Evolutionary conservation across 257 asterid species (phyloP).

Genomic region (Gentiana straminea): DNA sequence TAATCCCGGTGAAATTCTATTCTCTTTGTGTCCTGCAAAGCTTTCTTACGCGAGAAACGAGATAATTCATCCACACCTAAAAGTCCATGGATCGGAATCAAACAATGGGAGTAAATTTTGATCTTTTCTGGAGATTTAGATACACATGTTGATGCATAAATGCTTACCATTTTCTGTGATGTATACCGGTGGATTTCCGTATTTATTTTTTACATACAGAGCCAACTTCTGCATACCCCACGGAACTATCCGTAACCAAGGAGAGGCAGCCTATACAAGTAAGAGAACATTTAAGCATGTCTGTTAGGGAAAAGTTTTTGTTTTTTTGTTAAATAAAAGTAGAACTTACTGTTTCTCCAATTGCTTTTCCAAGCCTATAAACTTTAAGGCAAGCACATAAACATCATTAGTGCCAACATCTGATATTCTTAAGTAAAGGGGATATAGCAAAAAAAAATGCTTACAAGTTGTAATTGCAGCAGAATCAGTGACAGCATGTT

Average conservation of each 20-base stretch:
- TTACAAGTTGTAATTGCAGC: constrained; percentile 68
- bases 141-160: neutral
- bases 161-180: constrained; percentile 75
- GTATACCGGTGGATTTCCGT: constrained; percentile 61
- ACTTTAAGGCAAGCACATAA: constrained; percentile 23
- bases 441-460: constrained; percentile 1
- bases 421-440: too few species aligned
- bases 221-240: constrained; percentile 78
- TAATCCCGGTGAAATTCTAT: constrained; percentile 59
- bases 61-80: constrained; percentile 80
- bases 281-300: neutral
- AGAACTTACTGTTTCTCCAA: constrained; percentile 66
- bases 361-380: constrained; percentile 51
- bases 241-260: constrained; percentile 71
- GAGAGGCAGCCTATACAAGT: constrained; percentile 52
- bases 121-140: too few species aligned
- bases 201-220: constrained; percentile 49
- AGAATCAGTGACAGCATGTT: constrained; percentile 59
- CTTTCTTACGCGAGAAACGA: constrained; percentile 19
- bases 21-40: constrained; percentile 58
- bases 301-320: neutral
- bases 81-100: neutral
- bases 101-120: neutral
- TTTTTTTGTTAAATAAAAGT: neutral
- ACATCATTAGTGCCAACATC: constrained; percentile 8